Base-by-base conservation (phyloP, 1,284 basidiomycete genomes). In the Porogramme epimiltina region DNA sequence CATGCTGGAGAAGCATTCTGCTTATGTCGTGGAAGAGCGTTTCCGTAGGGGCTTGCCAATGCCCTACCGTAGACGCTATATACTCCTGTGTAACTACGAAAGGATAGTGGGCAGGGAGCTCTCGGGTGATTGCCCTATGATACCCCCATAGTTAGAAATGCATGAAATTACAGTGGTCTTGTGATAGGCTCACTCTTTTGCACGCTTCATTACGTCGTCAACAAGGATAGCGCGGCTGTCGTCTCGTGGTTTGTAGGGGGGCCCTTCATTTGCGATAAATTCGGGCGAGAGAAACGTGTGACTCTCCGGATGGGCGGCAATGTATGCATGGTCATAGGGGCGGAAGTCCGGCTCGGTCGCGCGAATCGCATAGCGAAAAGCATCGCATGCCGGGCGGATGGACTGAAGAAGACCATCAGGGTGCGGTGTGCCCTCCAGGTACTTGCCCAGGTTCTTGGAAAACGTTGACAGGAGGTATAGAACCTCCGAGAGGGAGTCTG, bases 51-150 rank as follows among this genome's bases (percentile, higher is more conserved):
- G 20, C 47, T 1, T 57, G 56, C 89, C 89, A 91, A 41, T 72
- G 56, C 16, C 66, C 47, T 10, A 77, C 75, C 19, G 81, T 66
- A 1, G 65, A 52, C 2, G 64, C 53, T 41, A 91, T 85, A 42
- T 79, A 81, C 0, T 63, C 54, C 4, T 74, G 62, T 24, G 81
- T 80, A 0, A 87, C 83, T 0, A 79, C 71, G 56, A 85, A 89
- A 0, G 87, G 87, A 53, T 78, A 81, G 54, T 80, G 78, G 15
- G 78, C 82, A 0, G 87, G 86, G 0, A 90, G 72, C 62, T 90
- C 85, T 4, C 86, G 81, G 0, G 85, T 85, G 1, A 81, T 76
- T 0, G 85, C 79, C 8, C 88, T 90, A 51, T 8, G 5, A 5
- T 1, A 18, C 5, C 9, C 16, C n/a, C n/a, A n/a, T n/a, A n/a